These are phyloP conservation scores for Debaryomyces sp. DNA, from an alignment of 1,139 yeast species.

Conservation along the genomic window DNA sequence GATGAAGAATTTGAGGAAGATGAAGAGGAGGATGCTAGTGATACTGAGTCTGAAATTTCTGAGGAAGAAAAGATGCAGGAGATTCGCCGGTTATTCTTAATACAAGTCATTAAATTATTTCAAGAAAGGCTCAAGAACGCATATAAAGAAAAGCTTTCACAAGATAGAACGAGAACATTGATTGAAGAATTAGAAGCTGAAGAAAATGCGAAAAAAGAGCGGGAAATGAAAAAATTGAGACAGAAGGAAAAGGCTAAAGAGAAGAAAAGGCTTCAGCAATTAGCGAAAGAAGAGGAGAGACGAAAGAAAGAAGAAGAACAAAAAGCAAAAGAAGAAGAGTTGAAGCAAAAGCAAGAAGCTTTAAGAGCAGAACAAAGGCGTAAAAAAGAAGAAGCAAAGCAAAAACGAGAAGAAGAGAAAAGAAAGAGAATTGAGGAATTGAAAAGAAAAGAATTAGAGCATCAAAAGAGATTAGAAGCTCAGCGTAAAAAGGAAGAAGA, in stretches of 20 bases:
- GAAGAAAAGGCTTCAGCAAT: conserved; percentile 68
- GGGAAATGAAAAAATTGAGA: conserved; percentile 68
- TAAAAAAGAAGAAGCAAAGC: conserved; percentile 50
- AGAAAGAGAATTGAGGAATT: conserved; percentile 43
- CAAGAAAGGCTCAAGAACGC: conserved; percentile 73
- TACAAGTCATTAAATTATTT: conserved; percentile 71
- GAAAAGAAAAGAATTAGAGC: conserved; percentile 50
- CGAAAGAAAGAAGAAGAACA: conserved; percentile 60
- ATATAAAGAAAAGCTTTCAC: conserved; percentile 72
- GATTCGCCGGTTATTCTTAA: conserved; percentile 73
- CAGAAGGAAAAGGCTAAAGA: conserved; percentile 81
- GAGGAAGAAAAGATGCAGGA: conserved; percentile 75
- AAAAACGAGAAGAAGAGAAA: conserved; percentile 59
- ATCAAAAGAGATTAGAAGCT: conserved; percentile 43
- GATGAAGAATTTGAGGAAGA: conserved; percentile 36
- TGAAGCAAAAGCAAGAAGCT: conserved; percentile 36
- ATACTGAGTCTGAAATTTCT: conserved; percentile 48
- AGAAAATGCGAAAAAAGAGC: conserved; percentile 66
- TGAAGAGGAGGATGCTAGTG: conserved; percentile 34
- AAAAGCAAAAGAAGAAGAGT: conserved; percentile 37
- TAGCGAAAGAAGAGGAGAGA: conserved; percentile 77
- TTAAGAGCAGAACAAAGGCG: conserved; percentile 47
- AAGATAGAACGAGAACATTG: conserved; percentile 70
- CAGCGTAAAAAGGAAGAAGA: conserved; percentile 56
- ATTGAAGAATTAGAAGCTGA: conserved; percentile 83